These are phyloP conservation scores for Cladophialophora chaetospira DNA, from an alignment of 2,329 filamentous ascomycete genomes.

Conservation along the genomic window DNA sequence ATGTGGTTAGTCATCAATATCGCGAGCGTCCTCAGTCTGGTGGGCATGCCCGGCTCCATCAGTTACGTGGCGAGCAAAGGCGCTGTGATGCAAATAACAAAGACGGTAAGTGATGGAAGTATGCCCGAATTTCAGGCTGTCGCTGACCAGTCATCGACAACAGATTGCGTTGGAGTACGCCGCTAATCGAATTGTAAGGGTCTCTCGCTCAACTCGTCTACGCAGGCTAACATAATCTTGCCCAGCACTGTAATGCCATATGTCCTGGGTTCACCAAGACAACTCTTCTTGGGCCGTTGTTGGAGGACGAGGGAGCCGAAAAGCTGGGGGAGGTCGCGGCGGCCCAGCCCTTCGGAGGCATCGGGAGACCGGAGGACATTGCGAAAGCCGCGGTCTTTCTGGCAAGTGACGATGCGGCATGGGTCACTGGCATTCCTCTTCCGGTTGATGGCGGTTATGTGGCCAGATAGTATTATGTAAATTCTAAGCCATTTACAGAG, in stretches of 20 bases:
- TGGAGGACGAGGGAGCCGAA: background rate
- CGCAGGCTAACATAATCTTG: too few species aligned
- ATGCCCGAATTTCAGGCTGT: too few species aligned
- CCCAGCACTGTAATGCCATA: constrained; percentile 35
- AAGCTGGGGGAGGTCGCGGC: constrained; percentile 8
- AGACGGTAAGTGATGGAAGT: constrained; percentile 41
- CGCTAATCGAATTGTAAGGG: constrained; percentile 2
- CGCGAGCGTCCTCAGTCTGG: constrained; percentile 38
- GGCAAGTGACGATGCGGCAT: constrained; percentile 49
- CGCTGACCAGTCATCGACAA: constrained; percentile 55
- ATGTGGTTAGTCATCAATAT: constrained; percentile 36
- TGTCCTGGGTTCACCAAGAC: constrained; percentile 53
- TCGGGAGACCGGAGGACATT: constrained; percentile 40
- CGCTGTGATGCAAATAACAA: constrained; percentile 39
- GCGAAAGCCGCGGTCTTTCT: constrained; percentile 47
- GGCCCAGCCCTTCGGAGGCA: constrained; percentile 24
- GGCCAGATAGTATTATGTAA: too few species aligned
- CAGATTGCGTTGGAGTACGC: constrained; percentile 8
- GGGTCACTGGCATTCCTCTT: constrained; percentile 48
- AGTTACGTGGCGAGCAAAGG: constrained; percentile 34
- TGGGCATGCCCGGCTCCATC: constrained; percentile 28
- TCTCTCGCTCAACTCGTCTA: too few species aligned
- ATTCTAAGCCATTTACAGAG: too few species aligned
- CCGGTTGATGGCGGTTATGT: constrained; percentile 50
- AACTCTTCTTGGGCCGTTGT: constrained; percentile 16